Conservation (phyloP, 2,329 filamentous ascomycete genomes). For the Ceratocystis albifundus region DNA sequence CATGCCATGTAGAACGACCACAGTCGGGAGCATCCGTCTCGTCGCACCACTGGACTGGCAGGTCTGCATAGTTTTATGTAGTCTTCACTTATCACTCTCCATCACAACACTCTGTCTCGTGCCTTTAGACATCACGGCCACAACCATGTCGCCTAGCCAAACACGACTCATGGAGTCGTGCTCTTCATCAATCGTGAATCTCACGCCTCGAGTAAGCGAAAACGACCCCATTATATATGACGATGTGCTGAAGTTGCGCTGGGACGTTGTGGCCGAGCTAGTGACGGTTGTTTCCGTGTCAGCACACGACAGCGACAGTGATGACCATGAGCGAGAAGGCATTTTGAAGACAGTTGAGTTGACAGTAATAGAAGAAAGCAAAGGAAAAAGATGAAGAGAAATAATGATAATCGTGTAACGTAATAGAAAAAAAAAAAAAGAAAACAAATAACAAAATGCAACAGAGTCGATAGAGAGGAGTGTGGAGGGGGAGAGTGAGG, state of each 20-base stretch:
- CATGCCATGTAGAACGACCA: background rate
- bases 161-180: background rate
- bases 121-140: background rate
- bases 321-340: background rate
- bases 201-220: background rate
- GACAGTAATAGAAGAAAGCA: slow-evolving; percentile 17
- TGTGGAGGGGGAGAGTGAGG: no score
- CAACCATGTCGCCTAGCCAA: background rate
- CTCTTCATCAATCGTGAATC: background rate
- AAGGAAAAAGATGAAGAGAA: background rate
- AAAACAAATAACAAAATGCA: background rate
- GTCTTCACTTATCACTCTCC: background rate
- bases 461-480: background rate
- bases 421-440: background rate
- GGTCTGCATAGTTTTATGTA: background rate
- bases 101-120: background rate
- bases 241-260: slow-evolving; percentile 10
- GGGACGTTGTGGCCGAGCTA: slow-evolving; percentile 18
- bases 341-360: slow-evolving; percentile 18
- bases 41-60: background rate
- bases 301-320: background rate
- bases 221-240: background rate
- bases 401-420: background rate
- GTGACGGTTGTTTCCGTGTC: slow-evolving; percentile 5
- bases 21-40: background rate